phyloP scores from a whole-genome alignment of 2,329 filamentous ascomycete genomes.

The Penicillium decumbens region DNA sequence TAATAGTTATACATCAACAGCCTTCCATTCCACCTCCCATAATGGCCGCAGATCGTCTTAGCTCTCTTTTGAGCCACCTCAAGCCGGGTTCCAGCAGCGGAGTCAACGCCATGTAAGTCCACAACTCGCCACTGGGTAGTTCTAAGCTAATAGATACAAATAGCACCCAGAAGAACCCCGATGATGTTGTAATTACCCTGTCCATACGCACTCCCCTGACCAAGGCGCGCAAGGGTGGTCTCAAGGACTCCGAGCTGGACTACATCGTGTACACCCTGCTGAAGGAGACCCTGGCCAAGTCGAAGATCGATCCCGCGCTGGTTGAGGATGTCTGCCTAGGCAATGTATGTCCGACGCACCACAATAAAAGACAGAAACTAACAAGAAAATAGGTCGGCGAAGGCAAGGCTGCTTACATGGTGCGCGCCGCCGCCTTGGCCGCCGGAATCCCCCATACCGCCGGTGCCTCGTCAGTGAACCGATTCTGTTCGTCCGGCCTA shows the following conservation, averaged over 20 bases:
- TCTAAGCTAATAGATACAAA: slow-evolving; percentile 12
- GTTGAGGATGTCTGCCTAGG: slow-evolving; percentile 89
- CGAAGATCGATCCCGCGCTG: slow-evolving; percentile 71
- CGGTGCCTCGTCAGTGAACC: slow-evolving; percentile 76
- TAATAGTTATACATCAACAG: slow-evolving; percentile 1
- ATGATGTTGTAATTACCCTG: slow-evolving; percentile 94
- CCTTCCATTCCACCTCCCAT: slow-evolving; percentile 12
- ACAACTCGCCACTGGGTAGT: slow-evolving; percentile 2
- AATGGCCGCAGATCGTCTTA: slow-evolving; percentile 82
- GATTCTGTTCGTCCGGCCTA: slow-evolving; percentile 95
- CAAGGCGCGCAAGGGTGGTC: slow-evolving; percentile 84
- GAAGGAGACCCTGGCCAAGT: slow-evolving; percentile 67
- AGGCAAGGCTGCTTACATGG: slow-evolving; percentile 80
- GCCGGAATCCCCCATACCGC: slow-evolving; percentile 92
- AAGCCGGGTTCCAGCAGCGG: slow-evolving; percentile 62
- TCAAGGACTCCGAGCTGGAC: slow-evolving; percentile 91
- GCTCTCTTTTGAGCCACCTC: slow-evolving; percentile 82
- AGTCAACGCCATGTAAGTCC: slow-evolving; percentile 69
- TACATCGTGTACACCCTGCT: slow-evolving; percentile 78
- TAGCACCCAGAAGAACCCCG: slow-evolving; percentile 86
- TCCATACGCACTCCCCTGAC: slow-evolving; percentile 82
- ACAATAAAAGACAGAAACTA: not conserved
- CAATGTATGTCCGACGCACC: slow-evolving; percentile 59
- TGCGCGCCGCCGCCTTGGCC: slow-evolving; percentile 79
- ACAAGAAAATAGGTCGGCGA: slow-evolving; percentile 62